A percentile compares a stretch with the other conserved stretches of the same genome.
Evolutionary conservation across 352 stramenopile species (phyloP).

Genomic region (Elongisporangium anandrum): DNA sequence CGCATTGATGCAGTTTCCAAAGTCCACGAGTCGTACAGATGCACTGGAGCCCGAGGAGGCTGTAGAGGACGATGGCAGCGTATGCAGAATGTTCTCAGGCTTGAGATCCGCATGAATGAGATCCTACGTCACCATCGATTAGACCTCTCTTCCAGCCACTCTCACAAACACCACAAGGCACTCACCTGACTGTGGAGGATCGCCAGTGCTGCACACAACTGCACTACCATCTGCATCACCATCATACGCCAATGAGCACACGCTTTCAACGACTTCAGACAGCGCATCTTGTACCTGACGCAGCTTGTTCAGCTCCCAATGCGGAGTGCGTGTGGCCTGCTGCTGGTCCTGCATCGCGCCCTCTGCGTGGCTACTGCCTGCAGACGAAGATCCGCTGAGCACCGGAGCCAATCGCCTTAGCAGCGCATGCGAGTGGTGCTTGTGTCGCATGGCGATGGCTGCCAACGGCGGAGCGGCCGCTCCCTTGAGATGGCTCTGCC

Average conservation of each 20-base stretch:
- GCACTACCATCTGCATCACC: slow-evolving; percentile 34
- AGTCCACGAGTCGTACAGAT: slow-evolving; percentile 68
- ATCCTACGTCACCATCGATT: slow-evolving; percentile 11
- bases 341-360: background rate
- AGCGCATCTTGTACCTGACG: slow-evolving; percentile 18
- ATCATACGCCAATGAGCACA: slow-evolving; percentile 1
- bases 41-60: slow-evolving; percentile 5
- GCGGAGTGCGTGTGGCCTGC: slow-evolving; percentile 4
- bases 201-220: slow-evolving; percentile 57
- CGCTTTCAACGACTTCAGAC: background rate
- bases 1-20: slow-evolving; percentile 66
- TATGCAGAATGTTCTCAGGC: slow-evolving; percentile 61
- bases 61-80: slow-evolving; percentile 3
- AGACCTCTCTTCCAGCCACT: background rate
- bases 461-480: slow-evolving; percentile 6
- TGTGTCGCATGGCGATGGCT: slow-evolving; percentile 40
- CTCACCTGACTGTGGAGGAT: slow-evolving; percentile 49
- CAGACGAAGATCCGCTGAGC: background rate
- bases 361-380: background rate
- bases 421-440: slow-evolving; percentile 45
- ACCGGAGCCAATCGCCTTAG: background rate
- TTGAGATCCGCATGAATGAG: slow-evolving; percentile 78
- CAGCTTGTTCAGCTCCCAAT: slow-evolving; percentile 32
- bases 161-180: background rate
- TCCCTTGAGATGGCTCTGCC: slow-evolving; percentile 81